Evolutionary conservation across 2,329 filamentous ascomycete genomes (phyloP).

Genomic region (Beauveria brongniartii): DNA sequence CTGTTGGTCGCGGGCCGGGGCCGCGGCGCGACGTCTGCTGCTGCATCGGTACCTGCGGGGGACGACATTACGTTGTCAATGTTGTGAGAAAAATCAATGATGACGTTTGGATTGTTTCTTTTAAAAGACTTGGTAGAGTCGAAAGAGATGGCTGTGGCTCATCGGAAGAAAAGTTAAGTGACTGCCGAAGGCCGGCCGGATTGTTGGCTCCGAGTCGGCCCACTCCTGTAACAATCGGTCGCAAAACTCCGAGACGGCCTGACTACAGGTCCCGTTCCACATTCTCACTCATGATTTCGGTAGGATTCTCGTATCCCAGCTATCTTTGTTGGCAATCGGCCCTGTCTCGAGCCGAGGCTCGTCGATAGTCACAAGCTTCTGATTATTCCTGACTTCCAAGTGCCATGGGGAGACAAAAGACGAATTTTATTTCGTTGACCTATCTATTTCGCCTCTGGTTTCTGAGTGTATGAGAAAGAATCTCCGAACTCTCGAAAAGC

Average conservation of each 20-base stretch:
- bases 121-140: too few relatives aligned
- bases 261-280: background rate
- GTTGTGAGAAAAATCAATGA: background rate
- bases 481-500: too few relatives aligned
- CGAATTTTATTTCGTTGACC: too few relatives aligned
- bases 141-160: background rate
- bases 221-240: background rate
- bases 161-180: background rate
- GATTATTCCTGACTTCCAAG: too few relatives aligned
- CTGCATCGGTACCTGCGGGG: background rate
- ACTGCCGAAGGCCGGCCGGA: background rate
- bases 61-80: background rate
- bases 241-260: background rate
- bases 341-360: too few relatives aligned
- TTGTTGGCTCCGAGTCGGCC: background rate
- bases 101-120: too few relatives aligned
- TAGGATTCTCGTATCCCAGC: too few relatives aligned
- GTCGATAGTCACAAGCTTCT: too few relatives aligned
- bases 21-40: background rate
- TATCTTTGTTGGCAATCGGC: too few relatives aligned
- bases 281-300: background rate
- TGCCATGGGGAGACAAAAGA: too few relatives aligned
- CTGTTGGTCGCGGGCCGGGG: background rate
- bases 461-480: too few relatives aligned
- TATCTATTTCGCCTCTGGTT: too few relatives aligned